Percentiles rank a stretch among this genome's conserved stretches.
These are phyloP conservation scores for Lojkania enalia DNA, from an alignment of 2,329 filamentous ascomycete genomes.

Conservation along the genomic window DNA sequence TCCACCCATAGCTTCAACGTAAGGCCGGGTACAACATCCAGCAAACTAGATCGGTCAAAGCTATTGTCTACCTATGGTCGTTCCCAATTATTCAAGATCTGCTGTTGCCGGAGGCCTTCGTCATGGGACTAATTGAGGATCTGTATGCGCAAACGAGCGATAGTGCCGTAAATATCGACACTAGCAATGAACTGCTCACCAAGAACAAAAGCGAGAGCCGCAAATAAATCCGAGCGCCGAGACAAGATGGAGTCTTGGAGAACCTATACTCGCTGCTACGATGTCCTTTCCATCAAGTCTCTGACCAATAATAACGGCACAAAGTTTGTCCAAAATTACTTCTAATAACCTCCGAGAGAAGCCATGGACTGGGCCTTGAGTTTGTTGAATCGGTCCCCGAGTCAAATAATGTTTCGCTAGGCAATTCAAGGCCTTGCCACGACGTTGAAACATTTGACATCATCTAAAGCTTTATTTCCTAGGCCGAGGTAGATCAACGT, in stretches of 20 bases:
- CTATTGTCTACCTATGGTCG: too few relatives aligned
- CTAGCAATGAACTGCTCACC: neutral
- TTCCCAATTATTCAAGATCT: neutral
- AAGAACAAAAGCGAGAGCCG: too few relatives aligned
- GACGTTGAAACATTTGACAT: neutral
- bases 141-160: neutral
- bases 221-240: too few relatives aligned
- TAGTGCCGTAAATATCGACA: neutral
- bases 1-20: too few relatives aligned
- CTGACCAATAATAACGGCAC: neutral
- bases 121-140: neutral
- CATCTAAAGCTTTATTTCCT: neutral
- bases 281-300: neutral
- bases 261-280: neutral
- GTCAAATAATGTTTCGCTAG: neutral
- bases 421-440: neutral
- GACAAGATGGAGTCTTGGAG: neutral
- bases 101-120: neutral
- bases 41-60: too few relatives aligned
- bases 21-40: too few relatives aligned
- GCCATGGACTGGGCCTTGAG: neutral
- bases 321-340: too few relatives aligned
- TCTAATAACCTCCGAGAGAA: neutral
- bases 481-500: neutral
- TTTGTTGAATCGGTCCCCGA: neutral